phyloP scores from a whole-genome alignment of 176 grass and related monocot species.

The Stipa capillata region DNA sequence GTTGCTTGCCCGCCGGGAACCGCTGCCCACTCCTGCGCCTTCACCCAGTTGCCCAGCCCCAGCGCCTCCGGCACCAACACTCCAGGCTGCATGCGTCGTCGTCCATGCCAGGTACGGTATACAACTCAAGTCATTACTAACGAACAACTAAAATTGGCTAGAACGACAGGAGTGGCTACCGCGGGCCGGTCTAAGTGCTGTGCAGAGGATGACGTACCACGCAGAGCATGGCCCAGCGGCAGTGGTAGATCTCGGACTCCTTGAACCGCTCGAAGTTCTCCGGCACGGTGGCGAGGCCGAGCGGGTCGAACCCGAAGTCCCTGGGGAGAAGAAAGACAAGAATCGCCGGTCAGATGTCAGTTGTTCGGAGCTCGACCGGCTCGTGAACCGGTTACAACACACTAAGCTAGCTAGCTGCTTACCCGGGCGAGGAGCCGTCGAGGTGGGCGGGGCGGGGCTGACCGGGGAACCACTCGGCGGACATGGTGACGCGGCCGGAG shows the following conservation, averaged over 20 bases:
- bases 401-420: not conserved
- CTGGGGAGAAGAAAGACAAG: not conserved
- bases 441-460: conserved; percentile 92
- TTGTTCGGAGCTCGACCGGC: not conserved
- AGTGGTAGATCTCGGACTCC: conserved; percentile 98
- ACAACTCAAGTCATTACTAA: not conserved
- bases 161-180: not conserved
- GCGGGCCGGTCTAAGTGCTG: not conserved
- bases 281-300: conserved; percentile 75
- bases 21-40: conserved; percentile 98
- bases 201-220: conserved; percentile 36
- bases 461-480: conserved; percentile 98
- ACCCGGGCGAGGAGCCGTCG: conserved; percentile 90
- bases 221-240: conserved; percentile 97
- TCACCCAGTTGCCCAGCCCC: conserved; percentile 95
- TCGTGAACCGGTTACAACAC: no score
- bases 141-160: not conserved
- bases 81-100: conserved; percentile 47
- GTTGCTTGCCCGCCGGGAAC: conserved; percentile 78
- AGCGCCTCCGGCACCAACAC: conserved; percentile 85
- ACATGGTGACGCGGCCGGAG: conserved; percentile 78
- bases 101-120: no score
- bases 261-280: conserved; percentile 98
- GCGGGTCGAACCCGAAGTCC: conserved; percentile 90
- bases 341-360: not conserved